Evolutionary conservation across 805 yeast species (phyloP).

Genomic region (Torulaspora microellipsoides): DNA sequence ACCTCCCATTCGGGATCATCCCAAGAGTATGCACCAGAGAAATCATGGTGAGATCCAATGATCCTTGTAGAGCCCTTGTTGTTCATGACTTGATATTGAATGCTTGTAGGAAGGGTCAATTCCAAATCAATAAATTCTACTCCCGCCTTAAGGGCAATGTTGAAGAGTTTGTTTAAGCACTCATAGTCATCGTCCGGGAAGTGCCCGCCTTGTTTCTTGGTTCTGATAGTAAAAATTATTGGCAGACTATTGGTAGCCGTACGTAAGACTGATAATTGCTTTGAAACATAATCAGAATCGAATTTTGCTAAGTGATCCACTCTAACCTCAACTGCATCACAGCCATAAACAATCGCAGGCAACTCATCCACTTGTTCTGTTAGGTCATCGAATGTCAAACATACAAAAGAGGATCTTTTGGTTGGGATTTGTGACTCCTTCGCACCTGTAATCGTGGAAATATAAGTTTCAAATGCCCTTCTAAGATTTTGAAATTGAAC

Average conservation of each 20-base stretch:
- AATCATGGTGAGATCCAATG: constrained; percentile 82
- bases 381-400: constrained; percentile 66
- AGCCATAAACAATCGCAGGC: constrained; percentile 57
- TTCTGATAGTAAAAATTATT: constrained; percentile 74
- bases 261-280: constrained; percentile 69
- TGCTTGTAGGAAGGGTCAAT: constrained; percentile 56
- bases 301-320: constrained; percentile 61
- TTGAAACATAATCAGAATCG: constrained; percentile 55
- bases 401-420: constrained; percentile 60
- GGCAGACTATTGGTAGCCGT: constrained; percentile 60
- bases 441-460: constrained; percentile 59
- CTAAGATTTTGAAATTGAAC: constrained; percentile 54
- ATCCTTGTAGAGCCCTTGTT: constrained; percentile 59
- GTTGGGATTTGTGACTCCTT: constrained; percentile 30
- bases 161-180: constrained; percentile 46
- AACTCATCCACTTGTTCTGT: constrained; percentile 42
- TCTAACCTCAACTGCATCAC: constrained; percentile 78
- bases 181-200: constrained; percentile 58
- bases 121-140: constrained; percentile 80
- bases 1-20: constrained; percentile 65
- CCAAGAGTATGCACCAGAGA: constrained; percentile 62
- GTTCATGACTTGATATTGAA: constrained; percentile 49
- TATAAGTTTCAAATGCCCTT: constrained; percentile 53
- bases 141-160: constrained; percentile 69
- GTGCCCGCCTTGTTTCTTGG: constrained; percentile 74